Conservation (phyloP, 495 filamentous ascomycete genomes). For the Arthonia radiata region DNA sequence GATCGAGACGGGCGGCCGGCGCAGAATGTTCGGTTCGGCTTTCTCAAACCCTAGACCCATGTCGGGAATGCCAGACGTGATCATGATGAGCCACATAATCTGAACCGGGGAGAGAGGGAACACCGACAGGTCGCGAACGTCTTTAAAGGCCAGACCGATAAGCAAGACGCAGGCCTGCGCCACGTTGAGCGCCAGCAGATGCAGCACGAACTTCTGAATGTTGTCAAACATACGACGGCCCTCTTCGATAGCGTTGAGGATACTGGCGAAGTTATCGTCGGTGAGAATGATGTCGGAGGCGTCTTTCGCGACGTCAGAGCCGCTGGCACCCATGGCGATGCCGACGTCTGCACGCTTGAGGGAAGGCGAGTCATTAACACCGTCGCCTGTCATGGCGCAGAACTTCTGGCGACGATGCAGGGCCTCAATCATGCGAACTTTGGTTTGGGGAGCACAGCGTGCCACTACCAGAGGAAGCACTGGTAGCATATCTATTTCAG, state of each 20-base stretch:
- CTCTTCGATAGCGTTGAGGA: constrained; percentile 49
- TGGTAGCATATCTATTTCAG: constrained; percentile 39
- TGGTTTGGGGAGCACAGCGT: constrained; percentile 45
- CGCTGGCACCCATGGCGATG: constrained; percentile 58
- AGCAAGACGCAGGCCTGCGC: constrained; percentile 49
- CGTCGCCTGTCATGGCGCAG: constrained; percentile 75
- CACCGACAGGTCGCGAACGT: constrained; percentile 33
- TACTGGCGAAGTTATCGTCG: constrained; percentile 68
- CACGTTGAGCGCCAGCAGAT: constrained; percentile 47
- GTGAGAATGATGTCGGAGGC: constrained; percentile 60
- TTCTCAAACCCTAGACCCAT: constrained; percentile 51
- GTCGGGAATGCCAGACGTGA: constrained; percentile 50
- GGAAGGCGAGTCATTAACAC: constrained; percentile 68
- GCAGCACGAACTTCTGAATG: constrained; percentile 62
- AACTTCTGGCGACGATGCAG: constrained; percentile 39
- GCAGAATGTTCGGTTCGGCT: constrained; percentile 41
- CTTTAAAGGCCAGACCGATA: constrained; percentile 47
- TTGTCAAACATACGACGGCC: constrained; percentile 55
- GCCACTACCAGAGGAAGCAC: constrained; percentile 44
- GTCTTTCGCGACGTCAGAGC: constrained; percentile 70
- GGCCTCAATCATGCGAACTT: constrained; percentile 57
- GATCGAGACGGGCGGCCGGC: constrained; percentile 41
- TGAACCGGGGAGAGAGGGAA: constrained; percentile 54
- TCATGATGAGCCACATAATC: constrained; percentile 58
- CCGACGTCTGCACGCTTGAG: constrained; percentile 63